Conservation (phyloP, 1,139 yeast species). For the Yamadazyma blattariae region DNA sequence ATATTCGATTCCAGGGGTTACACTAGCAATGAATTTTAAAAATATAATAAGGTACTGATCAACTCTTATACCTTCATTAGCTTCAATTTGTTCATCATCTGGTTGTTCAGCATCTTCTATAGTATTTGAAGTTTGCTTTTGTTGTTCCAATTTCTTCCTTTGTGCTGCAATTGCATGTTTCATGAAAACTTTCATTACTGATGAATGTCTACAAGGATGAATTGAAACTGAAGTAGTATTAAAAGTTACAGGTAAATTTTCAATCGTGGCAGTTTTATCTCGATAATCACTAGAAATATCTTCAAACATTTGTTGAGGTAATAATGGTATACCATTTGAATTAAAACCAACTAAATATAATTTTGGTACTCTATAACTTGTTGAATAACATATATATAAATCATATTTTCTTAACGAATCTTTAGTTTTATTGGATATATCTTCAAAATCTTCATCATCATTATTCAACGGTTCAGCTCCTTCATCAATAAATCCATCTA, state of each 20-base stretch:
- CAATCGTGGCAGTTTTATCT: constrained; percentile 95
- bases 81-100: constrained; percentile 12
- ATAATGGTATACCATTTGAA: constrained; percentile 77
- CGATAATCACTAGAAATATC: constrained; percentile 90
- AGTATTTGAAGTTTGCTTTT: constrained; percentile 11
- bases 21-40: constrained; percentile 91
- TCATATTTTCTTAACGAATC: constrained; percentile 70
- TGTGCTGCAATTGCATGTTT: constrained; percentile 36
- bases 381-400: constrained; percentile 85
- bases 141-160: constrained; percentile 23
- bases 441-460: constrained; percentile 32
- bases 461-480: constrained; percentile 29
- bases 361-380: constrained; percentile 95
- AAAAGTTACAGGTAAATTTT: constrained; percentile 79
- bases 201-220: constrained; percentile 95
- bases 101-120: constrained; percentile 27
- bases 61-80: constrained; percentile 57
- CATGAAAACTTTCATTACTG: constrained; percentile 87
- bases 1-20: constrained; percentile 95
- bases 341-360: constrained; percentile 87
- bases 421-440: constrained; percentile 24
- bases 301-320: constrained; percentile 90
- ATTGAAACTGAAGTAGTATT: constrained; percentile 84
- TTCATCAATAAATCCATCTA: constrained; percentile 41
- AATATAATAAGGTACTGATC: constrained; percentile 90